phyloP scores from a whole-genome alignment of 345 rosid species.

The Tarenaya hassleriana region DNA sequence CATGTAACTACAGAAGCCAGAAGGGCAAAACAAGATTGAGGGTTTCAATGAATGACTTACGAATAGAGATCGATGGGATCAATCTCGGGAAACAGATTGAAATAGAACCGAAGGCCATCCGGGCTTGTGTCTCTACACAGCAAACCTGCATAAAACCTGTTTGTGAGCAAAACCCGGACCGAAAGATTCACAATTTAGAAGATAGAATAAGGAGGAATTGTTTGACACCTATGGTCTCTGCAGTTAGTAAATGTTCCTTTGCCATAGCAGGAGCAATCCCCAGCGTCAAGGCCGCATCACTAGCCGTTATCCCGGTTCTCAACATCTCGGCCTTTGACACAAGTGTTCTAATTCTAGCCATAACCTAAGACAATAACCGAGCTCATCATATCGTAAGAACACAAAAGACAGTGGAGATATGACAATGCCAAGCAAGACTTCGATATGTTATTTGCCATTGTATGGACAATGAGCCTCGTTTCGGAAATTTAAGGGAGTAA shows the following conservation, averaged over 20 bases:
- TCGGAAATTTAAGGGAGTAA: background rate
- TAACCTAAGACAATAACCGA: constrained; percentile 39
- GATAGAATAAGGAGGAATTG: constrained; percentile 9
- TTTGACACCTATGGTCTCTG: constrained; percentile 73
- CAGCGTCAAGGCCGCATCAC: constrained; percentile 88
- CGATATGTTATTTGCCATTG: no score
- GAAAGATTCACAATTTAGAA: background rate
- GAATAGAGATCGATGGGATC: constrained; percentile 39
- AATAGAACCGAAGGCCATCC: constrained; percentile 77
- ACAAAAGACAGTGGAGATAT: background rate
- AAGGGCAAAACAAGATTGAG: background rate
- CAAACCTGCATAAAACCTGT: constrained; percentile 55
- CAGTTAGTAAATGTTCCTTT: constrained; percentile 84
- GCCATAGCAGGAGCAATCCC: constrained; percentile 99
- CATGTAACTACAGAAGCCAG: constrained; percentile 1
- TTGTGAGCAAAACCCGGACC: constrained; percentile 16
- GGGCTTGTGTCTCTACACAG: constrained; percentile 86
- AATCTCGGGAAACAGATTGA: constrained; percentile 74
- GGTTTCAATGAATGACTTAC: constrained; percentile 38
- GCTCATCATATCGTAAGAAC: constrained; percentile 5
- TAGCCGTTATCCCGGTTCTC: constrained; percentile 63
- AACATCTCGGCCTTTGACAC: constrained; percentile 61
- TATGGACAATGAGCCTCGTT: no score
- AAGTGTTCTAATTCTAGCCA: constrained; percentile 64
- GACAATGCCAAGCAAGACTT: background rate